phyloP scores from a whole-genome alignment of 2,329 filamentous ascomycete genomes.

The Metarhizium humberi region DNA sequence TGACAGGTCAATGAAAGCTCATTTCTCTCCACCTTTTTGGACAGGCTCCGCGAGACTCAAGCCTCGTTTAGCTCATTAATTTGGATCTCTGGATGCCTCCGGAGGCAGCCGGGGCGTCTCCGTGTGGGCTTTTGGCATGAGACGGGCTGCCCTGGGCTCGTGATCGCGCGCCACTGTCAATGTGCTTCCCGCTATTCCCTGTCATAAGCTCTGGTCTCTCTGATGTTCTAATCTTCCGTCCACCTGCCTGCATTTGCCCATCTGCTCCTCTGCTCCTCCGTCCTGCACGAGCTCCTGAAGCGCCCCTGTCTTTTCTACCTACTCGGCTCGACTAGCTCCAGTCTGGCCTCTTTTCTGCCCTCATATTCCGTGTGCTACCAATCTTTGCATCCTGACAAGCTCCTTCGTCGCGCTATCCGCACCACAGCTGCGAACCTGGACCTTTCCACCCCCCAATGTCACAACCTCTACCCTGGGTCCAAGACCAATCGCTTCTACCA shows the following conservation, averaged over 20 bases:
- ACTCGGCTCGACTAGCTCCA: background rate
- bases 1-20: no score
- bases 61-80: no score
- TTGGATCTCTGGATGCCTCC: no score
- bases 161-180: background rate
- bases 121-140: background rate
- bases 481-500: background rate
- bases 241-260: background rate
- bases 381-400: background rate
- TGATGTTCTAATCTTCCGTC: no score
- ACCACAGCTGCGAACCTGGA: background rate
- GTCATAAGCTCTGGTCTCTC: background rate
- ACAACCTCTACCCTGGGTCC: background rate
- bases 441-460: conserved; percentile 3
- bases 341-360: background rate
- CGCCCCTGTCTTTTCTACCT: no score
- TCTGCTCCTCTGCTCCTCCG: background rate
- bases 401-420: background rate
- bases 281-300: background rate
- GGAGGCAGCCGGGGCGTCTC: no score
- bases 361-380: background rate
- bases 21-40: no score
- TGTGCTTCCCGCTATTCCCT: background rate
- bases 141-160: background rate
- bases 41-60: no score